A percentile compares a stretch with the other conserved stretches of the same genome.
phyloP scores from a whole-genome alignment of 306 rosid genomes.

The Cicer arietinum region DNA sequence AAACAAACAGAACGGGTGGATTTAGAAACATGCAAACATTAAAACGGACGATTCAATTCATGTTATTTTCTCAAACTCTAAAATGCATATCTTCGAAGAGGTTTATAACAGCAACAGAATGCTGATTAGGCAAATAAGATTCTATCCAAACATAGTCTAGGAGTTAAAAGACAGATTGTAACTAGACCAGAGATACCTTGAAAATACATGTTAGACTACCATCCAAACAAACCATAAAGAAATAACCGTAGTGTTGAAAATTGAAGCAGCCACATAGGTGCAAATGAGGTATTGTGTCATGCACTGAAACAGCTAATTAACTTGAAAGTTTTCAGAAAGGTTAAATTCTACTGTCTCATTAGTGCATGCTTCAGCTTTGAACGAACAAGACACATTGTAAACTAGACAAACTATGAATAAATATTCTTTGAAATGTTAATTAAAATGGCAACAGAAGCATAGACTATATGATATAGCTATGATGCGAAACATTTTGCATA shows the following conservation, averaged over 20 bases:
- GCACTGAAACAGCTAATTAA: conserved; percentile 14
- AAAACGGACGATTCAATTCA: conserved; percentile 23
- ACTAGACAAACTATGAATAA: background rate
- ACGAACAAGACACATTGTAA: conserved; percentile 3
- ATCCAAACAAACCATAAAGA: background rate
- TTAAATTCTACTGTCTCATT: background rate
- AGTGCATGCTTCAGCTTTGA: conserved; percentile 12
- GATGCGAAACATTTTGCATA: background rate
- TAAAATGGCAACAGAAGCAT: conserved; percentile 10
- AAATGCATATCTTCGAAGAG: background rate
- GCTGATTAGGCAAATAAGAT: background rate
- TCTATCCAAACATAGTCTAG: background rate
- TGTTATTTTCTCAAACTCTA: conserved; percentile 18
- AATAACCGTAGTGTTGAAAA: background rate
- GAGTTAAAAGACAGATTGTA: no score
- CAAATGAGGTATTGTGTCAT: background rate
- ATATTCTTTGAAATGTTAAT: background rate
- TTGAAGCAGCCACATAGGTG: conserved; percentile 17
- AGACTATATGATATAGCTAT: background rate
- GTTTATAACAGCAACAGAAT: conserved; percentile 13
- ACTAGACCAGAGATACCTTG: no score
- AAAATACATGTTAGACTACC: background rate
- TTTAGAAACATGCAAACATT: conserved; percentile 19
- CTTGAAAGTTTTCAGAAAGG: background rate
- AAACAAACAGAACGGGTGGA: conserved; percentile 20